phyloP scores from a whole-genome alignment of 352 stramenopile species.

The Phytophthora pini region DNA sequence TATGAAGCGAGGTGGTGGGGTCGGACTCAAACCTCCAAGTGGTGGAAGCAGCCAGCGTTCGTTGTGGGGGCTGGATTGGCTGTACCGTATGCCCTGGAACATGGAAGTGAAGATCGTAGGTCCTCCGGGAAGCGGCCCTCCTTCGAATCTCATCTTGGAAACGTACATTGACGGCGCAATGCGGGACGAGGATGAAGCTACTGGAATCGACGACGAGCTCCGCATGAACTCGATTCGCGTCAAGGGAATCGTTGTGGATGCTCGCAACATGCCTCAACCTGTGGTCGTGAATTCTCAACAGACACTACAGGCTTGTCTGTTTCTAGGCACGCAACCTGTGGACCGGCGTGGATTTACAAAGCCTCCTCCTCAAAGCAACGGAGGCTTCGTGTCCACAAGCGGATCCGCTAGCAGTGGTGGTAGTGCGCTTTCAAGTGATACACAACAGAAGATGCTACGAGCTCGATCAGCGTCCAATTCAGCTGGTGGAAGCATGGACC shows the following conservation, averaged over 20 bases:
- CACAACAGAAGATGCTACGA: slow-evolving; percentile 64
- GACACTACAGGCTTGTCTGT: slow-evolving; percentile 87
- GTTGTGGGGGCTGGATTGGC: slow-evolving; percentile 87
- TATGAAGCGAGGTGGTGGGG: slow-evolving; percentile 76
- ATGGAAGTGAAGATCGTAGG: slow-evolving; percentile 93
- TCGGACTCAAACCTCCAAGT: slow-evolving; percentile 56
- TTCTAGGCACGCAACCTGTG: slow-evolving; percentile 85
- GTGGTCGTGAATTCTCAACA: slow-evolving; percentile 89
- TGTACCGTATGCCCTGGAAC: slow-evolving; percentile 92
- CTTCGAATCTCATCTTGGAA: slow-evolving; percentile 88
- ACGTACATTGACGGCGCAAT: slow-evolving; percentile 89
- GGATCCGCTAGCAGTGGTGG: slow-evolving; percentile 33
- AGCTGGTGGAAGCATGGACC: slow-evolving; percentile 53
- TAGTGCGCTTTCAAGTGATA: slow-evolving; percentile 58
- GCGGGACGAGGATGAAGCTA: slow-evolving; percentile 73
- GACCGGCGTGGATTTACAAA: slow-evolving; percentile 88
- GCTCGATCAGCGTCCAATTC: slow-evolving; percentile 63
- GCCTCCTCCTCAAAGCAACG: slow-evolving; percentile 86
- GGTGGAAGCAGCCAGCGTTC: slow-evolving; percentile 68
- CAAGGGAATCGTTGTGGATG: slow-evolving; percentile 89
- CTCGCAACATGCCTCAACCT: slow-evolving; percentile 86
- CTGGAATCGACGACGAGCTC: slow-evolving; percentile 80
- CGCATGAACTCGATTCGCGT: slow-evolving; percentile 90
- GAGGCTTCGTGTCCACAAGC: slow-evolving; percentile 79
- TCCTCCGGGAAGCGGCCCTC: slow-evolving; percentile 80